Evolutionary conservation across 2,329 filamentous ascomycete species (phyloP), one percentile per base, ranked within the genome.

Genomic region (Dryadomyces quercivorus): DNA sequence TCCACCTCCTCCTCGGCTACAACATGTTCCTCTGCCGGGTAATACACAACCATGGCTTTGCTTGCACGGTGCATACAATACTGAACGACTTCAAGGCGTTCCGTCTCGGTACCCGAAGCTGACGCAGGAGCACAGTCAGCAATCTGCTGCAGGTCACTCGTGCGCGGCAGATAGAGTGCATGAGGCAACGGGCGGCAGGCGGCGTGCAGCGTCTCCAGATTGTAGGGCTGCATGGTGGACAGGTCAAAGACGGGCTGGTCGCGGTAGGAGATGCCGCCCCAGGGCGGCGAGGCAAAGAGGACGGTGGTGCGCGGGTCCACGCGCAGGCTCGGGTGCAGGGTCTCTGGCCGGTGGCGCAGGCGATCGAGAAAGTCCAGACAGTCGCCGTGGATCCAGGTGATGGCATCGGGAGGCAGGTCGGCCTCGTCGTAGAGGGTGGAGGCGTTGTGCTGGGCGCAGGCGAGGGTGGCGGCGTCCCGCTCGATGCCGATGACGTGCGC

Each of bases 401-500:
- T 92, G 63, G 81, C 56, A 12, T 65, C 82, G 50, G 84, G 78
- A 2, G 74, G 72, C 0, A 95, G 86, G 3, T 85, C 90, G 65
- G 96, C 95, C 5, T 20, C 50, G 3, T 85, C 91, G 65, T 96
- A 95, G 48, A 97, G 73, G 54, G 81, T 75, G 8, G 38, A n/a
- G 12, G 93, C 90, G 66, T 98, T 98, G 66, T 94, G 84, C 71
- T 95, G 91, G 26, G 90, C 93, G 69, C 94, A 98, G 48, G 85
- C 84, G 7, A 98, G 77, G 1, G 87, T 88, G 10, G 82, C 78
- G 3, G 83, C 74, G 63, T 97, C 84, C 61, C 85, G 86, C 70
- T 98, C 93, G 61, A 98, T 85, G 45, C 87, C 89, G 65, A 97
- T 89, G 59, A 98, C 81, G 59, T 81, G 84, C 52, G 83, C 79